A percentile compares a stretch with the other conserved stretches of the same genome.
Conservation (phyloP, 495 filamentous ascomycete species). For the Trichocladium uniseriatum region DNA sequence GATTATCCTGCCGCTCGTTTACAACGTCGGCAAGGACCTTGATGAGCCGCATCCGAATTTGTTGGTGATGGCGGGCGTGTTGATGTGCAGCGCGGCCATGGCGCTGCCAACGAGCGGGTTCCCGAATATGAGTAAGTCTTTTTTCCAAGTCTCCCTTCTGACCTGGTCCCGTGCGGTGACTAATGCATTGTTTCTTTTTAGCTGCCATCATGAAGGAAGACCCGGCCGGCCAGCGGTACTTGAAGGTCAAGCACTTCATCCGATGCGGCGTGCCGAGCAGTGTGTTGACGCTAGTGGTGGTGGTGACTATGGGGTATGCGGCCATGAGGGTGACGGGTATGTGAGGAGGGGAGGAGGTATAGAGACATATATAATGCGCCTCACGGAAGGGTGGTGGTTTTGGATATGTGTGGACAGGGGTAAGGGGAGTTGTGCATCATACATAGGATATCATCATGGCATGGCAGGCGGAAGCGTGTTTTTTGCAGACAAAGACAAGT, state of each 20-base stretch:
- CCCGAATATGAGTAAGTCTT: constrained; percentile 92
- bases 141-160: neutral
- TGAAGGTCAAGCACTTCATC: constrained; percentile 89
- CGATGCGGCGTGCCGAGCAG: constrained; percentile 79
- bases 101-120: constrained; percentile 91
- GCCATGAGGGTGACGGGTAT: constrained; percentile 74
- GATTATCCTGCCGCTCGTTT: constrained; percentile 87
- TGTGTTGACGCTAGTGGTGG: constrained; percentile 69
- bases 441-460: no score
- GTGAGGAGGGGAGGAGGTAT: constrained; percentile 27
- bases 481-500: no score
- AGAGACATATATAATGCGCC: neutral
- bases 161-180: neutral
- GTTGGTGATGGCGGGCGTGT: constrained; percentile 70
- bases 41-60: constrained; percentile 85
- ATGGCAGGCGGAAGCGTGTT: no score
- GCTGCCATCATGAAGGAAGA: constrained; percentile 99
- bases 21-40: constrained; percentile 75
- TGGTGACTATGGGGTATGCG: constrained; percentile 78
- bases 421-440: no score
- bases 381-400: no score
- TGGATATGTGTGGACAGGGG: no score
- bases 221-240: constrained; percentile 78
- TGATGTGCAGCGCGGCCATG: constrained; percentile 69
- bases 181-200: constrained; percentile 24